Evolutionary conservation across 345 rosid species (phyloP).

Genomic region (Linum tenue): DNA sequence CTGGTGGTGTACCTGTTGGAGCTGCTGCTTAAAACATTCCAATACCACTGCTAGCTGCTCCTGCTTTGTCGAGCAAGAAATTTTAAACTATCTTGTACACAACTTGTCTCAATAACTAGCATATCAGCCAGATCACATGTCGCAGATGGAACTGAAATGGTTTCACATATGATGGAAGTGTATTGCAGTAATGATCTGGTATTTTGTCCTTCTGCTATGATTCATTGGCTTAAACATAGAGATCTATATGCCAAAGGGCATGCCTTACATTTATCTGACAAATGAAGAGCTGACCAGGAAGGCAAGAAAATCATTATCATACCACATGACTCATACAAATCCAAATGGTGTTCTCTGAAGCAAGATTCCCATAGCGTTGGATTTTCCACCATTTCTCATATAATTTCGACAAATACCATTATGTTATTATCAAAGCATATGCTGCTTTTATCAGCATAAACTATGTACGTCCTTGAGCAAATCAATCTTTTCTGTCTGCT

Average conservation of each 20-base stretch:
- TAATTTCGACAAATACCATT: neutral
- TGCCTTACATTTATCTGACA: no score
- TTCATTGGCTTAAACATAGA: no score
- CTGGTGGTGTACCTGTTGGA: slow-evolving; percentile 41
- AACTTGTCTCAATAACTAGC: neutral
- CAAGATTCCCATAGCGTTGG: neutral
- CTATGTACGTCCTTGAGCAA: neutral
- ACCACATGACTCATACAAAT: neutral
- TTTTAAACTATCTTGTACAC: neutral
- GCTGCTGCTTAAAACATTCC: slow-evolving; percentile 4
- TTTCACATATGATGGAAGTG: no score
- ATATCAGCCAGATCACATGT: no score
- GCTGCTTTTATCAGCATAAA: neutral
- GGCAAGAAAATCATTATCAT: no score
- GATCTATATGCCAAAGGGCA: no score
- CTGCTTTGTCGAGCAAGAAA: neutral
- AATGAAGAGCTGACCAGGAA: no score
- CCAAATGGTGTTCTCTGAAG: neutral
- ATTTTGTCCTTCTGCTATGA: no score
- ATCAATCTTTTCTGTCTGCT: neutral
- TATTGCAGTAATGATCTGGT: no score
- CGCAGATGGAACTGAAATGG: no score
- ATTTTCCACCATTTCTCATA: neutral
- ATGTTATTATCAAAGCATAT: neutral
- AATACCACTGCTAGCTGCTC: neutral